phyloP scores from a whole-genome alignment of 371 early-diverging fungal genomes.

The Rhizopus microsporus region DNA sequence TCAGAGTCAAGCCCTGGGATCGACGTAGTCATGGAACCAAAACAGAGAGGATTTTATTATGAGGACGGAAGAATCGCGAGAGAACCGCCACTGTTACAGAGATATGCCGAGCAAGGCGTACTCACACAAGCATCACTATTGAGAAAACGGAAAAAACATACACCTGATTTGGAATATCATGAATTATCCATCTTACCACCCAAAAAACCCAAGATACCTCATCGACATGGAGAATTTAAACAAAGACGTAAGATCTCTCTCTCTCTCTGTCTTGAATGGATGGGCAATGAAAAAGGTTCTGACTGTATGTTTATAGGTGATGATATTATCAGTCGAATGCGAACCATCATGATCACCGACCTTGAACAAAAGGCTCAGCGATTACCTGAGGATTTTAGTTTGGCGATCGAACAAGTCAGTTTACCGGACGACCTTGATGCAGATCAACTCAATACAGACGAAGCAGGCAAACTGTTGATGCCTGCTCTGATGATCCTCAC shows the following conservation, averaged over 20 bases:
- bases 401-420: conserved; percentile 36
- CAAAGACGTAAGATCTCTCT: conserved; percentile 39
- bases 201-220: conserved; percentile 53
- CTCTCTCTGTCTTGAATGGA: neutral
- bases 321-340: conserved; percentile 44
- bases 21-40: conserved; percentile 42
- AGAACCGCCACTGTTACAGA: conserved; percentile 42
- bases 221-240: conserved; percentile 54
- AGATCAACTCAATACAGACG: conserved; percentile 27
- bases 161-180: conserved; percentile 28
- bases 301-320: conserved; percentile 34
- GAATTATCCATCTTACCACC: conserved; percentile 24
- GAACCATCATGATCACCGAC: conserved; percentile 39
- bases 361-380: conserved; percentile 48
- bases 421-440: conserved; percentile 7
- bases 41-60: conserved; percentile 50
- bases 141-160: conserved; percentile 43
- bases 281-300: neutral
- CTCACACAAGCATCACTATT: conserved; percentile 47
- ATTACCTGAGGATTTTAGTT: conserved; percentile 27
- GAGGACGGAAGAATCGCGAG: conserved; percentile 46
- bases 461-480: conserved; percentile 28
- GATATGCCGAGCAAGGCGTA: conserved; percentile 50
- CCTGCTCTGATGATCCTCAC: conserved; percentile 40
- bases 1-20: conserved; percentile 4